A percentile compares a stretch with the other conserved stretches of the same genome.
phyloP scores from a whole-genome alignment of 2,329 filamentous ascomycete genomes.

The Beauveria sp. region DNA sequence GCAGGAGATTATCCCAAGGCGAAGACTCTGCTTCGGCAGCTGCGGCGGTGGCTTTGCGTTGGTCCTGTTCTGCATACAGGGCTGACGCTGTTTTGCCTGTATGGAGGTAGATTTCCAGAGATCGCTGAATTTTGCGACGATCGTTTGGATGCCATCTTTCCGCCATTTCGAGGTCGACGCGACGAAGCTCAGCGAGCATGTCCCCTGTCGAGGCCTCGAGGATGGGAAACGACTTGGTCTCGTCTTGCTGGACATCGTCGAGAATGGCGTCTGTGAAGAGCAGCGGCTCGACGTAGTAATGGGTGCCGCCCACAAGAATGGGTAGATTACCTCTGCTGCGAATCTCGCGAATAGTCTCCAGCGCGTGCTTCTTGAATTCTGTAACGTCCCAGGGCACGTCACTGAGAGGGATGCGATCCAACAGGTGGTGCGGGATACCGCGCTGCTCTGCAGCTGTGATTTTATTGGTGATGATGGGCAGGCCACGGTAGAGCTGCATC shows the following conservation, averaged over 20 bases:
- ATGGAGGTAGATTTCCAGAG: conserved; percentile 80
- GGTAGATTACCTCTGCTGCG: conserved; percentile 70
- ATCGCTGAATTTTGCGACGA: conserved; percentile 78
- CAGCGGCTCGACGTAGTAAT: conserved; percentile 88
- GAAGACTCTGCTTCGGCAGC: conserved; percentile 16
- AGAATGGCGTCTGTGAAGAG: conserved; percentile 63
- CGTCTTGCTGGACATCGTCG: conserved; percentile 30
- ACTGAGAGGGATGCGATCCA: conserved; percentile 68
- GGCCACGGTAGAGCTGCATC: conserved; percentile 90
- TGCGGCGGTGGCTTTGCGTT: conserved; percentile 26
- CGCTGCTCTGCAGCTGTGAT: conserved; percentile 67
- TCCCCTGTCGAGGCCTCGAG: conserved; percentile 62
- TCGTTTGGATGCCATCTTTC: conserved; percentile 92
- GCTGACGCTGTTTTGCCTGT: conserved; percentile 78
- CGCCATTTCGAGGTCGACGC: conserved; percentile 86
- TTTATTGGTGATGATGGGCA: conserved; percentile 95
- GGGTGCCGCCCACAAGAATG: conserved; percentile 87
- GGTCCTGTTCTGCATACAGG: conserved; percentile 72
- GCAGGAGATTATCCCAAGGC: conserved; percentile 56
- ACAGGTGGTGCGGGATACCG: conserved; percentile 78
- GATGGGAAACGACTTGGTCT: conserved; percentile 52
- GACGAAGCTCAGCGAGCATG: conserved; percentile 63
- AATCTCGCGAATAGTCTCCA: conserved; percentile 67
- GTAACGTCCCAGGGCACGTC: conserved; percentile 80
- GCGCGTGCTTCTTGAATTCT: conserved; percentile 64